These are phyloP conservation scores for Penstemon barbatus DNA, from an alignment of 257 asterid species.

Conservation along the genomic window DNA sequence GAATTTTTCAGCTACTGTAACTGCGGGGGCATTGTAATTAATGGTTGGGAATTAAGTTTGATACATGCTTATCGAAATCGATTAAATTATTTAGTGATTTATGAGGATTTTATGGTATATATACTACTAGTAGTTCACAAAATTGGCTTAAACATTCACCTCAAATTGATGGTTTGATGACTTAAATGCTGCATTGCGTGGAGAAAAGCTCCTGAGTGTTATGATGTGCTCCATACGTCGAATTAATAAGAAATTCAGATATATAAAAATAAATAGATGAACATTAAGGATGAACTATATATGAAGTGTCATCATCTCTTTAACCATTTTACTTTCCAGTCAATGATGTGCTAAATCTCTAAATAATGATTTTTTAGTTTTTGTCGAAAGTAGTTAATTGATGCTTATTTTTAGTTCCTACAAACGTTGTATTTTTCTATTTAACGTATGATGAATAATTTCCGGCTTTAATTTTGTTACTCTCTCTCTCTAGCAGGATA, in stretches of 20 bases:
- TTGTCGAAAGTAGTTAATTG: not conserved
- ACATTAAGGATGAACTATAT: not conserved
- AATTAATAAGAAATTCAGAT: not conserved
- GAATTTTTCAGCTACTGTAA: no score
- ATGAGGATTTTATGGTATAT: no score
- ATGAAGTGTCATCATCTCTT: not conserved
- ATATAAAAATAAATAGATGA: no score
- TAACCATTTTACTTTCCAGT: not conserved
- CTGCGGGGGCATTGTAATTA: no score
- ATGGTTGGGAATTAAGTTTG: not conserved
- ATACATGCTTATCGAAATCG: no score
- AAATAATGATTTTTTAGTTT: not conserved
- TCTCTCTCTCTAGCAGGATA: slow-evolving; percentile 45
- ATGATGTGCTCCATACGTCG: not conserved
- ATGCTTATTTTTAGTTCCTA: not conserved
- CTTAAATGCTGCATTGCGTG: no score
- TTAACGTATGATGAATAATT: not conserved
- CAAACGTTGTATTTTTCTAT: not conserved
- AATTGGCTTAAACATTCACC: no score
- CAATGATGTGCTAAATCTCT: not conserved
- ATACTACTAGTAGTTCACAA: no score
- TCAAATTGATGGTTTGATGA: no score
- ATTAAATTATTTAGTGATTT: no score
- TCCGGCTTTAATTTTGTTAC: slow-evolving; percentile 2
- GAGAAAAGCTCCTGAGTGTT: not conserved